phyloP scores from a whole-genome alignment of 352 stramenopile species.

The Globisporangium canariense region DNA sequence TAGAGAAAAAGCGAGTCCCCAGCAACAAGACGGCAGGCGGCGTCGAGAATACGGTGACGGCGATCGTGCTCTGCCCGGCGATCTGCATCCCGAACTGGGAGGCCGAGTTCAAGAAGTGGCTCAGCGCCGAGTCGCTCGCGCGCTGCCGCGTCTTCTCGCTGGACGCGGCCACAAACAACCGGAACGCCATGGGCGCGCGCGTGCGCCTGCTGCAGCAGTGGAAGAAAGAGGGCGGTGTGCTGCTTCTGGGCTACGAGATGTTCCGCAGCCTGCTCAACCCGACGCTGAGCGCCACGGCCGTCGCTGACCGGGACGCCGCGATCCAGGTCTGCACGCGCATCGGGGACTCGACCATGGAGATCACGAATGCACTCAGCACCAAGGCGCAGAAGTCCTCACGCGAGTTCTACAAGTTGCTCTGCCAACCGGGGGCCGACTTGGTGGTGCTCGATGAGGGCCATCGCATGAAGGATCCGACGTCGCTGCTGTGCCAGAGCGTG shows the following conservation, averaged over 20 bases:
- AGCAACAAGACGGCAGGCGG: neutral
- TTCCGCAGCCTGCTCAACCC: constrained; percentile 82
- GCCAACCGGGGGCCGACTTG: constrained; percentile 63
- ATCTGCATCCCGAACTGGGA: constrained; percentile 97
- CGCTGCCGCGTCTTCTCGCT: constrained; percentile 60
- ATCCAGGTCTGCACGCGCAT: constrained; percentile 71
- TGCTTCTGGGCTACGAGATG: constrained; percentile 90
- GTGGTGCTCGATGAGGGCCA: constrained; percentile 88
- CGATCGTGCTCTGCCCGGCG: constrained; percentile 94
- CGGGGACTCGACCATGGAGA: constrained; percentile 59
- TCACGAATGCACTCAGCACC: constrained; percentile 43
- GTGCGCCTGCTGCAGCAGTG: constrained; percentile 65
- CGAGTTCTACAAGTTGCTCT: constrained; percentile 54
- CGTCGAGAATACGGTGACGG: constrained; percentile 25
- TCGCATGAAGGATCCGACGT: constrained; percentile 84
- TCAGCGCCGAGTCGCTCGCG: constrained; percentile 57
- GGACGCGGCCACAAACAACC: constrained; percentile 49
- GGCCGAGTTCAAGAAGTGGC: constrained; percentile 97
- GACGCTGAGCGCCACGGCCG: constrained; percentile 30
- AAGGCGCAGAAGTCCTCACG: constrained; percentile 53
- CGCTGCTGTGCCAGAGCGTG: constrained; percentile 79
- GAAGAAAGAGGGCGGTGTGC: constrained; percentile 67
- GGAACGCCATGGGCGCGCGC: constrained; percentile 44
- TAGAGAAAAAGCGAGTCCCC: constrained; percentile 16
- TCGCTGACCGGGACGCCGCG: constrained; percentile 33